Evolutionary conservation across 2,329 filamentous ascomycete species (phyloP), one percentile per base, ranked within the genome.

Genomic region (Coniella vitis): DNA sequence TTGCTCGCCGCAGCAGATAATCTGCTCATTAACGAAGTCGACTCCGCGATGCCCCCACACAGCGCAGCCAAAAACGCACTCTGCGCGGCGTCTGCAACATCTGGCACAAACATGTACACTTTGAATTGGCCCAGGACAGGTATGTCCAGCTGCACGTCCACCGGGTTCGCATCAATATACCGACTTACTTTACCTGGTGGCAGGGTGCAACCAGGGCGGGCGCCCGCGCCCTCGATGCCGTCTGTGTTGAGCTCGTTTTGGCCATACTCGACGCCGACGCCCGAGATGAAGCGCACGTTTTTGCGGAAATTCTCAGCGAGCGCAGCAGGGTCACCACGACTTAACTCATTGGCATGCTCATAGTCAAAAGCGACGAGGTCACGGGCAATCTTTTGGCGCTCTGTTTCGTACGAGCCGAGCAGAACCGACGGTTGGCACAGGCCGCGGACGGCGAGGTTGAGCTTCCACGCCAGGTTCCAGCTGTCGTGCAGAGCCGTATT

Each of bases 271-370:
- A 82, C 83, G 1, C 84, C 84, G 29, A 85, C 76, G 13, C 84
- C 84, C 0, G 83, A 85, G 56, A 87, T 88, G 66, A 88, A 88
- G 8, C 81, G 78, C 32, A 86, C 77, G 49, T 87, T 87, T 39
- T 78, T 80, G 39, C 76, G 71, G 61, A 88, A 87, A 63, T 87
- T 87, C 54, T 78, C 73, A 0, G 82, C 79, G 2, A 88, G 69
- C 0, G 78, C 80, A 41, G 73, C 71, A 13, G 78, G 72, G 54
- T 87, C 82, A 29, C 83, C 83, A 4, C 73, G 75, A 17, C 79
- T 74, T 56, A 79, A 76, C 57, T 76, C 72, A 56, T 76, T 76
- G 39, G 76, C 75, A 55, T 79, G 76, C 56, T 74, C 72, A 51
- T 75, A 73, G 60, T 81, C 78, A 56, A 81, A 81, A 61, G 78